Conservation (phyloP, 805 yeast genomes). For the Nakazawaea wickerhamii region DNA sequence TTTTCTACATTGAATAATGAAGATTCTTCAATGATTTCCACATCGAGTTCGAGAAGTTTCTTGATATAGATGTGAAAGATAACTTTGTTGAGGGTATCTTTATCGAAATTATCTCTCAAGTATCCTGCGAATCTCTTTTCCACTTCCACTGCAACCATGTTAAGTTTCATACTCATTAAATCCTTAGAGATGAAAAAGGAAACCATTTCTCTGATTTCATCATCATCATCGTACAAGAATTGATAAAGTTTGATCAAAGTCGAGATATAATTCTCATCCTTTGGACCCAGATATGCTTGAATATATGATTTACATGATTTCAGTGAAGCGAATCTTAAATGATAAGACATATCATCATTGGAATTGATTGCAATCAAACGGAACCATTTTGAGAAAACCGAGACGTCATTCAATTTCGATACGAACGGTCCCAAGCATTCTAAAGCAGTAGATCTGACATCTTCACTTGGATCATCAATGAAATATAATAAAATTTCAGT, state of each 20-base stretch:
- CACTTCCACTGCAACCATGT: constrained; percentile 28
- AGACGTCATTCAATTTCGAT: constrained; percentile 14
- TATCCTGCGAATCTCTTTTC: constrained; percentile 23
- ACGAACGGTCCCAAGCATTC: constrained; percentile 47
- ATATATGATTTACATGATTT: constrained; percentile 33
- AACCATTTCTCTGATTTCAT: constrained; percentile 45
- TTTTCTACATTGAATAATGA: constrained; percentile 63
- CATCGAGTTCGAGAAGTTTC: constrained; percentile 10
- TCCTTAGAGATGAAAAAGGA: constrained; percentile 33
- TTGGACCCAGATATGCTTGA: constrained; percentile 10
- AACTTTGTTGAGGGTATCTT: neutral
- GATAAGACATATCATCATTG: constrained; percentile 41
- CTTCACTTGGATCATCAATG: constrained; percentile 34
- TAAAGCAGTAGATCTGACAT: constrained; percentile 40
- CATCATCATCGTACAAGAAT: constrained; percentile 62
- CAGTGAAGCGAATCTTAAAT: constrained; percentile 41
- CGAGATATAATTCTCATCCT: constrained; percentile 5
- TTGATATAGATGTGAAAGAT: constrained; percentile 7
- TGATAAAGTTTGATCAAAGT: constrained; percentile 24
- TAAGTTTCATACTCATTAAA: constrained; percentile 18
- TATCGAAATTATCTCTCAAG: constrained; percentile 3
- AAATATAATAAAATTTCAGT: constrained; percentile 26
- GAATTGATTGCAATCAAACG: constrained; percentile 37
- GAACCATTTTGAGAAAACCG: constrained; percentile 23
- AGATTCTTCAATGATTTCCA: constrained; percentile 10